Evolutionary conservation across 1,284 basidiomycete species (phyloP).

Genomic region (Pyrrhoderma noxium): DNA sequence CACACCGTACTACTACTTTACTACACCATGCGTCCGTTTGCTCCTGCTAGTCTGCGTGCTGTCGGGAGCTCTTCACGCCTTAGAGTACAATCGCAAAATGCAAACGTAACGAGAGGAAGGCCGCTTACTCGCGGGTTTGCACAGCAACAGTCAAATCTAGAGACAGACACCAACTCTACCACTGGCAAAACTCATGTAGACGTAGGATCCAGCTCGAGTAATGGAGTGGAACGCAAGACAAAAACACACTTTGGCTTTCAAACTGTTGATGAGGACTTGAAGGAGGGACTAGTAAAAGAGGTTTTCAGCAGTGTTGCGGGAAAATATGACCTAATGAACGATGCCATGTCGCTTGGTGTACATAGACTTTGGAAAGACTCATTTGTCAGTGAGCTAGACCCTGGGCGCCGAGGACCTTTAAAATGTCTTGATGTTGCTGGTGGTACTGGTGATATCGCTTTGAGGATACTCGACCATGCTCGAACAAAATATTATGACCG

Average conservation of each 20-base stretch:
- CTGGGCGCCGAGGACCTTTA: slow-evolving; percentile 63
- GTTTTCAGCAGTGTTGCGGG: slow-evolving; percentile 97
- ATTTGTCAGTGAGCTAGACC: slow-evolving; percentile 77
- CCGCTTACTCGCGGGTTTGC: too few species aligned
- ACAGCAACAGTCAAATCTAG: too few species aligned
- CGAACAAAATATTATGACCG: slow-evolving; percentile 83
- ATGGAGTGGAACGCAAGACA: slow-evolving; percentile 10
- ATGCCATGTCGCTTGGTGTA: slow-evolving; percentile 93
- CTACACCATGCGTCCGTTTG: neutral
- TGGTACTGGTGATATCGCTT: slow-evolving; percentile 96
- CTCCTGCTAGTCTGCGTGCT: neutral
- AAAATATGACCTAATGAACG: slow-evolving; percentile 98
- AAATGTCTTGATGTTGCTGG: slow-evolving; percentile 95
- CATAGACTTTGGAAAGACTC: slow-evolving; percentile 98
- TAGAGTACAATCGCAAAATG: too few species aligned
- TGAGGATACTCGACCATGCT: slow-evolving; percentile 89
- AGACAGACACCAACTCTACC: too few species aligned
- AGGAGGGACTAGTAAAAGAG: slow-evolving; percentile 74
- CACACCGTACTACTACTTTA: neutral
- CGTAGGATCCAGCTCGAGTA: neutral
- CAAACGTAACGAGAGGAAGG: too few species aligned
- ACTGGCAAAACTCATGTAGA: neutral
- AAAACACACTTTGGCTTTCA: slow-evolving; percentile 92
- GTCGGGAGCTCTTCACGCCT: too few species aligned
- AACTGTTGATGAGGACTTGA: slow-evolving; percentile 74